Percentiles rank a stretch among this genome's conserved stretches.
Evolutionary conservation across 2,329 filamentous ascomycete genomes (phyloP).

Genomic region (Dendryphion nanum): DNA sequence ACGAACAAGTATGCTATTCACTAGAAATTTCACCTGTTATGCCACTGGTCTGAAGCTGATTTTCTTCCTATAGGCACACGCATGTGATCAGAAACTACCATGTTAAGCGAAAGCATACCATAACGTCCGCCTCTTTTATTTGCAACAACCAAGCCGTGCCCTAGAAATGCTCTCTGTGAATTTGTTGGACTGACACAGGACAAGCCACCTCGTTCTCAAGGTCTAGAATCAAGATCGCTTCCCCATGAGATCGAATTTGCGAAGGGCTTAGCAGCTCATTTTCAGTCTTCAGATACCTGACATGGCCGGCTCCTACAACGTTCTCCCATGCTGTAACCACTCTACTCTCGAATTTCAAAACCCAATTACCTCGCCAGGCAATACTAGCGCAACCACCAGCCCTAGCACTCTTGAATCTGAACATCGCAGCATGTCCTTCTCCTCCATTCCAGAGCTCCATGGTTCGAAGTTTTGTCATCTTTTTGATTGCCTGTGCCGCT

Average conservation of each 20-base stretch:
- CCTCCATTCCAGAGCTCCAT: conserved; percentile 10
- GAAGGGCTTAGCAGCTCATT: conserved; percentile 1
- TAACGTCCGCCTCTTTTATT: too few relatives aligned
- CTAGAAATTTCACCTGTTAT: too few relatives aligned
- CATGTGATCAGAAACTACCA: too few relatives aligned
- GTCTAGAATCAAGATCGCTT: conserved; percentile 11
- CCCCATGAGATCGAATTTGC: conserved; percentile 8
- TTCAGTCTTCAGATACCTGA: neutral
- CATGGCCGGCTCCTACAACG: neutral
- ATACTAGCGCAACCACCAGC: neutral
- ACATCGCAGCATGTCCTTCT: conserved; percentile 5
- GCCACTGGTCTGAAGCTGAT: too few relatives aligned
- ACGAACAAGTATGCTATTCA: too few relatives aligned
- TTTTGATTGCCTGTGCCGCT: conserved; percentile 5
- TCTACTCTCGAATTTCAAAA: conserved; percentile 2
- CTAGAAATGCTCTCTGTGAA: conserved; percentile 4
- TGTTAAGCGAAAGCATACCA: too few relatives aligned
- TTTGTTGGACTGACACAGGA: conserved; percentile 12
- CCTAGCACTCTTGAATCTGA: conserved; percentile 5
- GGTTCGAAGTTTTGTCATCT: conserved; percentile 5
- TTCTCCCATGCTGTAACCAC: conserved; percentile 2
- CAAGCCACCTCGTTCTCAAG: conserved; percentile 11
- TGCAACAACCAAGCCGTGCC: too few relatives aligned
- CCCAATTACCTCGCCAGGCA: conserved; percentile 7
- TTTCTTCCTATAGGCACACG: too few relatives aligned